A percentile compares a stretch with the other conserved stretches of the same genome.
These are phyloP conservation scores for Linderina pennispora DNA, from an alignment of 192 early-diverging fungal genomes.

Conservation along the genomic window DNA sequence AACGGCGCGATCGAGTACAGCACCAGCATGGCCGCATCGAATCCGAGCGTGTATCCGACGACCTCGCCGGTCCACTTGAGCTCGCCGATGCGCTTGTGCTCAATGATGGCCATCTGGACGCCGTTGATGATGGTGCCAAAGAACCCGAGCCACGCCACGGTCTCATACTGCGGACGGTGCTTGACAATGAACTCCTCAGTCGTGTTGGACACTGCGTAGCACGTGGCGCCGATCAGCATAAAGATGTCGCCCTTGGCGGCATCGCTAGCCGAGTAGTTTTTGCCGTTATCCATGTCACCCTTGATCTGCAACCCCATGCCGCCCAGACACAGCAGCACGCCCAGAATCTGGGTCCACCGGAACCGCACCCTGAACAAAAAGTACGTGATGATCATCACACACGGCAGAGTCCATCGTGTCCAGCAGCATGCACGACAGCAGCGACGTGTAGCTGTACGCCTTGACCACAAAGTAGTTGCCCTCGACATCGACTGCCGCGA, in stretches of 20 bases:
- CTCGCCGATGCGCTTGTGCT: constrained; percentile 49
- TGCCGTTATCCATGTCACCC: constrained; percentile 58
- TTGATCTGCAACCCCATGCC: constrained; percentile 64
- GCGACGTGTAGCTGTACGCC: constrained; percentile 67
- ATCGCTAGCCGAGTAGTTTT: constrained; percentile 51
- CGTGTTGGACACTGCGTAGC: constrained; percentile 70
- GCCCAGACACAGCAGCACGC: constrained; percentile 59
- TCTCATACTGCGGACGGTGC: constrained; percentile 66
- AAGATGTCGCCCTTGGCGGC: constrained; percentile 67
- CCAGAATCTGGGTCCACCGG: constrained; percentile 60
- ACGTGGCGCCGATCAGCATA: constrained; percentile 63
- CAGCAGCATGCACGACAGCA: constrained; percentile 70
- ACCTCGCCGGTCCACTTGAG: constrained; percentile 48
- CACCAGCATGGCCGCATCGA: constrained; percentile 62
- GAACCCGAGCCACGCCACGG: constrained; percentile 65
- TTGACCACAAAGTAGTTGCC: constrained; percentile 80
- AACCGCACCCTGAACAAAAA: constrained; percentile 60
- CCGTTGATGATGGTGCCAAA: constrained; percentile 69
- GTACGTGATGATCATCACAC: constrained; percentile 63
- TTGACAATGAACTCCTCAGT: constrained; percentile 69
- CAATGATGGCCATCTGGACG: constrained; percentile 64
- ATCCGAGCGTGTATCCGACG: constrained; percentile 58
- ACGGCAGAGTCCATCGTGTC: constrained; percentile 73
- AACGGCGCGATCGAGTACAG: constrained; percentile 67
- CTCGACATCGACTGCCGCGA: constrained; percentile 72